Base-by-base conservation (phyloP, 2,329 filamentous ascomycete species). In the Domatiomyces globalis region DNA sequence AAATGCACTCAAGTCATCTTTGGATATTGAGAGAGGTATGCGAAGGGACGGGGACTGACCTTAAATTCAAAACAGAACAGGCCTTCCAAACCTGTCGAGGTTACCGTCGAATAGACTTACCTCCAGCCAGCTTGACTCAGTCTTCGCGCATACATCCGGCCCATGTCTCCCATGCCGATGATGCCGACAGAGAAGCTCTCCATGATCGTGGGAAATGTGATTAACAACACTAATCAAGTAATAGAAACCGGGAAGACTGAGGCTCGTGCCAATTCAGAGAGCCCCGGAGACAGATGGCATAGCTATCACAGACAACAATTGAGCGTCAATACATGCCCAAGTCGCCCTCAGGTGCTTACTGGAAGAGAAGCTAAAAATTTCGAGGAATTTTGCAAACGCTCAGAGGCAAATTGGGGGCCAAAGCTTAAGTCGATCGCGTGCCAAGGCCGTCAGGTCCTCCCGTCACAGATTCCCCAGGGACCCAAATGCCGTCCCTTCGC, bases 91-190 rank as follows among this genome's bases (percentile, higher is more conserved):
- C 15, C 43, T 20, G 73, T 80, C 19, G 43, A 20, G 43, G 22
- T 19, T 10, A n/a, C n/a, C n/a, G n/a, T n/a, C 43, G 22, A 45
- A 20, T 20, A 51, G 44, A 46, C 58, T 42, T 85, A 96, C 92
- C 87, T 95, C 90, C 92, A 98, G 64, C 92, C 92, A 65, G 90
- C 92, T 65, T 80, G 80, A 69, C 87, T 88, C 63, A 98, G 79
- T 65, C 82, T 81, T 64, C 84, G 81, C 64, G 92, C 87, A 69
- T 98, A 98, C 87, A 98, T 94, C 77, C 84, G 94, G 64, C 92
- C 92, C 92, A 98, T 98, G 65, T 95, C 90, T 58, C 92, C 92
- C 89, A 98, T 95, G 55, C 92, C 92, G 67, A 98, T 98, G 65
- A 98, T 85, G 60, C 92, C 92, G 60, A 98, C 79, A 56, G 84